A percentile compares a stretch with the other conserved stretches of the same genome.
Evolutionary conservation across 768 basidiomycete genomes (phyloP).

Genomic region (Xerocomellus chrysenteron): DNA sequence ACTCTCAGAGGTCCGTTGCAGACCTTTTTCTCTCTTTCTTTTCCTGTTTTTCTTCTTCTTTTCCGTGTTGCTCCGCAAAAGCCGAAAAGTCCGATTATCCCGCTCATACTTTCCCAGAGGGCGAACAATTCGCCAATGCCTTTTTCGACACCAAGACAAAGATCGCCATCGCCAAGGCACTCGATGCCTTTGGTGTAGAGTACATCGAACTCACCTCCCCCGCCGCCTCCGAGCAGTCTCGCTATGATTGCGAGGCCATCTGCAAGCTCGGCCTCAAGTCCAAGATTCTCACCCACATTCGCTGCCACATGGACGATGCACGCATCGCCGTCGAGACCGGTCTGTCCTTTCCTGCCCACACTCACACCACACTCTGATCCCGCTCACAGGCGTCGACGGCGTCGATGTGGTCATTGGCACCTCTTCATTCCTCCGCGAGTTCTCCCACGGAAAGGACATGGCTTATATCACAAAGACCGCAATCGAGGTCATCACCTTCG

Average conservation of each 20-base stretch:
- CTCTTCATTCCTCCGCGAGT: slow-evolving; percentile 97
- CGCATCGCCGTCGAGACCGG: slow-evolving; percentile 98
- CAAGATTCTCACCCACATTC: slow-evolving; percentile 98
- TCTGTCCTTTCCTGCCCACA: slow-evolving; percentile 31
- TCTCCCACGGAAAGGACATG: slow-evolving; percentile 99
- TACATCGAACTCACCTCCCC: slow-evolving; percentile 99
- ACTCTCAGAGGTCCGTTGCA: slow-evolving; percentile 79
- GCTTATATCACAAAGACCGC: slow-evolving; percentile 98
- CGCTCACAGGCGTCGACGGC: slow-evolving; percentile 82
- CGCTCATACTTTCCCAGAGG: slow-evolving; percentile 56
- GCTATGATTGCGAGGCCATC: slow-evolving; percentile 93
- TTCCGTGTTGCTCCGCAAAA: background rate
- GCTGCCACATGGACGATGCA: slow-evolving; percentile 99
- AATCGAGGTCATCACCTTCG: slow-evolving; percentile 97
- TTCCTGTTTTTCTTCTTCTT: background rate
- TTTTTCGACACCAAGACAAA: slow-evolving; percentile 99
- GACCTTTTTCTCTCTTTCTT: background rate
- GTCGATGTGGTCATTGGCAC: slow-evolving; percentile 99
- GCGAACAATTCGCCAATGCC: slow-evolving; percentile 98
- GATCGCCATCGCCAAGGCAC: slow-evolving; percentile 97
- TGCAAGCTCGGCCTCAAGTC: slow-evolving; percentile 97
- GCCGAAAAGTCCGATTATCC: slow-evolving; percentile 15
- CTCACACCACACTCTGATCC: background rate
- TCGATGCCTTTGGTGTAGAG: slow-evolving; percentile 98
- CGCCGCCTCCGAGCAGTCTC: slow-evolving; percentile 94